Evolutionary conservation across 176 grass and related monocot genomes (phyloP).

Genomic region (Canna indica): DNA sequence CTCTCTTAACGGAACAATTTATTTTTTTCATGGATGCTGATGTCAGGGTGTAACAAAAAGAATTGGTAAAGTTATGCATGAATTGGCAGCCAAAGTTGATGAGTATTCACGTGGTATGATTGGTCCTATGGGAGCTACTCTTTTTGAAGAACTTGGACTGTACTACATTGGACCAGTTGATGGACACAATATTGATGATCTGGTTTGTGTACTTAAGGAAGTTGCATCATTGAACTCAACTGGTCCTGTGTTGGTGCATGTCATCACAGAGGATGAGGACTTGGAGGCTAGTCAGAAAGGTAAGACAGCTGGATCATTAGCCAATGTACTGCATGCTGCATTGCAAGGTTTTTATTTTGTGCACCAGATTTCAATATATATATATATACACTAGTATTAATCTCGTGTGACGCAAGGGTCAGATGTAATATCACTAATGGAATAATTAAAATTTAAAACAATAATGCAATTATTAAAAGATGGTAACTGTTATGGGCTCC

Average conservation of each 20-base stretch:
- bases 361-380: background rate
- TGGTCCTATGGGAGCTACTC: conserved; percentile 59
- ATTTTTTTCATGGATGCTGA: conserved; percentile 4
- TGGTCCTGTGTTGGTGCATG: conserved; percentile 59
- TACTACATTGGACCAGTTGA: conserved; percentile 82
- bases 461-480: too few relatives aligned
- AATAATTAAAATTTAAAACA: too few relatives aligned
- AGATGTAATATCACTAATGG: too few relatives aligned
- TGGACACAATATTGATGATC: conserved; percentile 70
- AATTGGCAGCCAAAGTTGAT: conserved; percentile 73
- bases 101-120: conserved; percentile 75
- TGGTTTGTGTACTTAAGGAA: conserved; percentile 69
- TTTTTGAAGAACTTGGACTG: conserved; percentile 79
- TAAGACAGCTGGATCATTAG: conserved; percentile 15
- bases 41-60: conserved; percentile 57
- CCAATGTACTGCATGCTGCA: background rate
- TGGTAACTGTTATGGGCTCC: too few relatives aligned
- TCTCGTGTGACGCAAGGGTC: background rate
- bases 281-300: conserved; percentile 19
- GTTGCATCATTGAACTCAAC: conserved; percentile 52
- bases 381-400: background rate
- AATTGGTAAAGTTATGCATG: conserved; percentile 71
- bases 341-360: background rate
- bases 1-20: background rate
- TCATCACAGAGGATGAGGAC: conserved; percentile 49